Evolutionary conservation across 2,329 filamentous ascomycete species (phyloP), one percentile per base, ranked within the genome.

Genomic region (Penicillium concentricum): DNA sequence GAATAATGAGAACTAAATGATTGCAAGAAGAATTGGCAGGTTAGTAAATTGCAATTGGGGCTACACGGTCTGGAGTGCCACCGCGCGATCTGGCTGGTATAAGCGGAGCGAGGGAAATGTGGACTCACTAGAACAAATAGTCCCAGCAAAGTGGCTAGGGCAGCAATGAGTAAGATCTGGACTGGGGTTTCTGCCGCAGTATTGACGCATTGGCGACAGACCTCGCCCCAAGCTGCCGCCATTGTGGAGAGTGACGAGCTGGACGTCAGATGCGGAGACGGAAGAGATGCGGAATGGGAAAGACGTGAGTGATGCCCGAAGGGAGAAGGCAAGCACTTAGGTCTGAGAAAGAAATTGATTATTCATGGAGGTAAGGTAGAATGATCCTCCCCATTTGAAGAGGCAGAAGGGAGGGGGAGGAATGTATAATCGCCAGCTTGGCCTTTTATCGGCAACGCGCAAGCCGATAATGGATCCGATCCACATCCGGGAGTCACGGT

Each of bases 1-100:
- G 58, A 87, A 76, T 50, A 85, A 69, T 69, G 89, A 92, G 67
- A 87, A 72, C 87, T 89, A 62, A 26, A 24, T 26, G 18, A 44
- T 41, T 18, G 18, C 10, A 24, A 24, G 15, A 10, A 28, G 18
- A 18, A 44, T 43, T 26, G 28, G 15, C 9, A 38, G 12, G 50
- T 50, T 18, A 55, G 48, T 22, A 24, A 43, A 16, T 44, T 43
- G 20, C 50, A 39, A 52, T 49, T 42, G 38, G 38, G 6, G 8
- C 35, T 26, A 28, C 10, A 24, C 28, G 56, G 38, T 53, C 43
- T 15, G n/a, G 30, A 8, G 28, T 39, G 8, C 16, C 35, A 30
- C n/a, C 12, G 28, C 38, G 26, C 38, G 41, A 24, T 35, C 18
- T 41, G 48, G 16, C 38, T 45, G 43, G 35, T 41, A 50, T 28